These are phyloP conservation scores for Leptodermis oblonga DNA, from an alignment of 257 asterid genomes.

Conservation along the genomic window DNA sequence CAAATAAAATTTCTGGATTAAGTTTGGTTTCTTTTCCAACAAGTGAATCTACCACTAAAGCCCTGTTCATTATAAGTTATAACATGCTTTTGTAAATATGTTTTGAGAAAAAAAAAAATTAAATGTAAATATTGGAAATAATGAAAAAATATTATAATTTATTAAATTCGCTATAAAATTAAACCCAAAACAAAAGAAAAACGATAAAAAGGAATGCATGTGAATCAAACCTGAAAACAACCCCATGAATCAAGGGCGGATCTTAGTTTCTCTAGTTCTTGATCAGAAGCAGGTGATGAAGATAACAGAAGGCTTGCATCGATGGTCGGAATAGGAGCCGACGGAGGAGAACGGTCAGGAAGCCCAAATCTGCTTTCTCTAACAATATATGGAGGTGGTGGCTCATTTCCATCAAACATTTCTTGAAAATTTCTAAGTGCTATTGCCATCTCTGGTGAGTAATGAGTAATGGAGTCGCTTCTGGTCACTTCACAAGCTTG, in stretches of 20 bases:
- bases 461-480: not conserved
- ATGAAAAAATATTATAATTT: no score
- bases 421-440: conserved; percentile 13
- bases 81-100: no score
- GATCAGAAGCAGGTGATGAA: conserved; percentile 11
- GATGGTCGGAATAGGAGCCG: conserved; percentile 16
- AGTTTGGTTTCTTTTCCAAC: no score
- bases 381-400: conserved; percentile 10
- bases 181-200: no score
- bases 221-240: conserved; percentile 21
- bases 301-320: conserved; percentile 16
- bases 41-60: no score
- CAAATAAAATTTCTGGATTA: no score
- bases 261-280: conserved; percentile 22
- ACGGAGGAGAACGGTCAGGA: conserved; percentile 13
- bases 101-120: no score
- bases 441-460: not conserved
- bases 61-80: no score
- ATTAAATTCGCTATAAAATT: no score
- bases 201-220: no score
- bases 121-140: no score
- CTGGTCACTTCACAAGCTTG: not conserved
- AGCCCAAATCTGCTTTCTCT: conserved; percentile 11
- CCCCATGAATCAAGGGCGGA: conserved; percentile 21
- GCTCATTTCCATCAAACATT: conserved; percentile 6